Evolutionary conservation across 176 grass and related monocot genomes (phyloP).

Genomic region (Musa itinerans): DNA sequence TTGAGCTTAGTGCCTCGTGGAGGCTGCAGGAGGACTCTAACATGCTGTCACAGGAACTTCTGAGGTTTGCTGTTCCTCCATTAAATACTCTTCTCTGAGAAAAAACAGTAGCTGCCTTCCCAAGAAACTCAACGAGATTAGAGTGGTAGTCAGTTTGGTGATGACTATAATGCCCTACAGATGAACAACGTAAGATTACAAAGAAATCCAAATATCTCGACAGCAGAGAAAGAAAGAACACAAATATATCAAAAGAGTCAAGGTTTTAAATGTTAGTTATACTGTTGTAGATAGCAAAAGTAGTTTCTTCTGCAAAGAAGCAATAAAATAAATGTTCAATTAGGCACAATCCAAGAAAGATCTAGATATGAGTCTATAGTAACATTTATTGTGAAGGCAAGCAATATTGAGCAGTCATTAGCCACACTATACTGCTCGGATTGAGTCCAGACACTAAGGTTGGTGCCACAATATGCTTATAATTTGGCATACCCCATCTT

Average conservation of each 20-base stretch:
- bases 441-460: too few relatives aligned
- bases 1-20: slow-evolving; percentile 64
- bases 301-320: too few relatives aligned
- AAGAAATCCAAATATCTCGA: not conserved
- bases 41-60: slow-evolving; percentile 43
- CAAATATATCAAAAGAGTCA: slow-evolving; percentile 6
- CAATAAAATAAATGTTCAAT: too few relatives aligned
- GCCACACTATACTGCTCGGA: too few relatives aligned
- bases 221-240: slow-evolving; percentile 1
- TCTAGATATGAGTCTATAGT: too few relatives aligned
- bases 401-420: too few relatives aligned
- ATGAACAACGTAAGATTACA: slow-evolving; percentile 7
- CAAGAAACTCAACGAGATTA: slow-evolving; percentile 54
- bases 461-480: too few relatives aligned
- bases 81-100: slow-evolving; percentile 41
- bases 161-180: slow-evolving; percentile 56
- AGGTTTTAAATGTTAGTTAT: not conserved
- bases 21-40: slow-evolving; percentile 72
- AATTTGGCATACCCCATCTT: too few relatives aligned
- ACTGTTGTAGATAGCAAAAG: not conserved
- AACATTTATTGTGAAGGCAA: too few relatives aligned
- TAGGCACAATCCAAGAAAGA: too few relatives aligned
- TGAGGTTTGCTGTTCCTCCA: slow-evolving; percentile 11
- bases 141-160: slow-evolving; percentile 59
- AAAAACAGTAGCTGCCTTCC: slow-evolving; percentile 48